phyloP scores from a whole-genome alignment of 2,329 filamentous ascomycete species.

The Mycogone perniciosa region DNA sequence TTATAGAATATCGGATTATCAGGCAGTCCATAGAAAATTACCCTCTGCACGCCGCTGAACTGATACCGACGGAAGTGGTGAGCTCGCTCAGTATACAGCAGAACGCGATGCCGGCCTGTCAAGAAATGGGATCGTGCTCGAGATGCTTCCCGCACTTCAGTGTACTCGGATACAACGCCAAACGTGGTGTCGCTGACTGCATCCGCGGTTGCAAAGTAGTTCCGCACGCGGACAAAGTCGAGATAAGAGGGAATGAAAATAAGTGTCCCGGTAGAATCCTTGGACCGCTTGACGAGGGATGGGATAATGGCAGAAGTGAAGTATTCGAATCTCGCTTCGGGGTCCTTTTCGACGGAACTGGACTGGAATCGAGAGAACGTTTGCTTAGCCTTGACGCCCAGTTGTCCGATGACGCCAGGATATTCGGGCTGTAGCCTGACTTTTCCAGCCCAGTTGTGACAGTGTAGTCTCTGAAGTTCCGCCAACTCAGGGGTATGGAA shows the following conservation, averaged over 20 bases:
- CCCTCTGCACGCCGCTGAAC: constrained; percentile 70
- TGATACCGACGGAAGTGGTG: constrained; percentile 92
- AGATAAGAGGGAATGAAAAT: constrained; percentile 91
- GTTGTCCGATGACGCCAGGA: constrained; percentile 64
- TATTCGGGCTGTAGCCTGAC: constrained; percentile 66
- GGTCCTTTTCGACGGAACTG: constrained; percentile 63
- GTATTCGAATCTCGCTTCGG: constrained; percentile 84
- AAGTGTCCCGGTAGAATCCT: constrained; percentile 62
- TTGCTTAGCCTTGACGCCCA: constrained; percentile 69
- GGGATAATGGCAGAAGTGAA: constrained; percentile 80
- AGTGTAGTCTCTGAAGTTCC: constrained; percentile 66
- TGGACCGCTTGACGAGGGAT: constrained; percentile 60
- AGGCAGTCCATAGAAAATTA: constrained; percentile 87
- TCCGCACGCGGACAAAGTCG: constrained; percentile 89
- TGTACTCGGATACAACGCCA: constrained; percentile 85
- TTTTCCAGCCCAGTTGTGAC: constrained; percentile 76
- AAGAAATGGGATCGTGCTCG: constrained; percentile 84
- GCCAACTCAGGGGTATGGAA: constrained; percentile 88
- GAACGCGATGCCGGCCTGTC: constrained; percentile 69
- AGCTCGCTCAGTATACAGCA: constrained; percentile 91
- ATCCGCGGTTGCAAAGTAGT: constrained; percentile 73
- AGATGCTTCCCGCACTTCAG: constrained; percentile 68
- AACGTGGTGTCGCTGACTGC: constrained; percentile 50
- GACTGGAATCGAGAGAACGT: constrained; percentile 85
- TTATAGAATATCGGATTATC: constrained; percentile 80